Evolutionary conservation across 306 rosid species (phyloP), one percentile per base, ranked within the genome.

Genomic region (Alnus glutinosa): DNA sequence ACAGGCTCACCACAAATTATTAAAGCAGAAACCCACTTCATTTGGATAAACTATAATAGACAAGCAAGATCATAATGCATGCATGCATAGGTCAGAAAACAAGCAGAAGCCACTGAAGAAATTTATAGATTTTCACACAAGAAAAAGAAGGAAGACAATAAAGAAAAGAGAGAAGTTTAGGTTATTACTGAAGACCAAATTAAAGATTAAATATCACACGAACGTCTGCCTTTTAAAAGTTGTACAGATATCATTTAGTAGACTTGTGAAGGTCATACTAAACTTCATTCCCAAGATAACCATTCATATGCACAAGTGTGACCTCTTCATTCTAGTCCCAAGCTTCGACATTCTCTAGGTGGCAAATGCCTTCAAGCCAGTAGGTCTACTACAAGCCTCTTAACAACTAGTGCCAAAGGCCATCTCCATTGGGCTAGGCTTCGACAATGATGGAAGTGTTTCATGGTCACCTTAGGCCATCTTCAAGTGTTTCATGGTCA

Each of bases 391-490:
- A 37, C 5, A 64, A 36, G 2, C 9, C n/a, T 64, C 70, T 64
- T 64, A 64, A 18, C 70, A 64, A 64, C 71, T 64, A 13, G 71
- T 64, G 47, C 71, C 8, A 64, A 64, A 64, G 19, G 71, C 28
- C 71, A 64, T 34, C 11, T 64, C 23, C 48, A 13, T 47, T 23
- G 8, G 9, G 48, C 48, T 39, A 64, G 36, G 71, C 28, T 2
- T 15, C 16, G 28, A 16, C 28, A 37, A 37, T 15, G 48, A 64
- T 64, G 46, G 11, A 64, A 64, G 15, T 64, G 19, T 64, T 37
- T 64, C 71, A 64, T 58, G 6, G 71, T 36, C 28, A 15, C 47
- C 46, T 64, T 34, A 64, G 71, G 48, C 16, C n/a, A 7, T 64
- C 18, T 64, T 18, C 47, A 64, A 64, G 71, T n/a, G n/a, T n/a